A percentile compares a stretch with the other conserved stretches of the same genome.
phyloP scores from a whole-genome alignment of 768 basidiomycete species.

The Panellus pusillus region DNA sequence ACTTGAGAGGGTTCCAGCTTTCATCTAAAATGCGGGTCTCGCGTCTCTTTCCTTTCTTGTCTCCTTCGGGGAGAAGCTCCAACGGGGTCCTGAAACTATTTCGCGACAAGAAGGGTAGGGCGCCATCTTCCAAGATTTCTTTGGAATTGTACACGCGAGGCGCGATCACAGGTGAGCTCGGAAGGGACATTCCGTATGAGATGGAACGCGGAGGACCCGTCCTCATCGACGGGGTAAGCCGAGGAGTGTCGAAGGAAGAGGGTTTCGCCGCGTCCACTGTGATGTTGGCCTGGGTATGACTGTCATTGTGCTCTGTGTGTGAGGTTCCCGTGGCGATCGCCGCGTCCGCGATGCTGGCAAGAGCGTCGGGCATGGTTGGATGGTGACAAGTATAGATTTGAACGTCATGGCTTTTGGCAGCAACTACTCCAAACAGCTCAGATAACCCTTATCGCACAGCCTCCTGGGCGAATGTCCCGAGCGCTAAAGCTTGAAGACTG shows the following conservation, averaged over 20 bases:
- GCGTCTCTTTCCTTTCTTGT: slow-evolving; percentile 56
- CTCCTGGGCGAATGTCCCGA: too few relatives aligned
- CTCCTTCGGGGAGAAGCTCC: slow-evolving; percentile 31
- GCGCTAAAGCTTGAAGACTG: too few relatives aligned
- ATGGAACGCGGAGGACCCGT: slow-evolving; percentile 77
- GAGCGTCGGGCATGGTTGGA: background rate
- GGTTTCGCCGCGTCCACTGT: background rate
- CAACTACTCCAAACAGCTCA: background rate
- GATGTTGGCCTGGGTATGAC: too few relatives aligned
- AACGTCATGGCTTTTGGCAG: background rate
- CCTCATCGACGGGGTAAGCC: slow-evolving; percentile 57
- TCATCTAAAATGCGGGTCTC: slow-evolving; percentile 50
- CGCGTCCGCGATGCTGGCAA: slow-evolving; percentile 4
- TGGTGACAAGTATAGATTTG: too few relatives aligned
- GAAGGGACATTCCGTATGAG: slow-evolving; percentile 60
- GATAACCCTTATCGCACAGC: too few relatives aligned
- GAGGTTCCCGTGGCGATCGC: background rate
- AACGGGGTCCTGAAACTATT: slow-evolving; percentile 24
- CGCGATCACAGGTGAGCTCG: slow-evolving; percentile 38
- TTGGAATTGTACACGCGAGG: slow-evolving; percentile 27
- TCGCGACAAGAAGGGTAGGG: slow-evolving; percentile 3
- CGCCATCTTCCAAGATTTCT: slow-evolving; percentile 12
- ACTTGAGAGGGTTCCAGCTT: slow-evolving; percentile 52
- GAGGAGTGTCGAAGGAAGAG: slow-evolving; percentile 31
- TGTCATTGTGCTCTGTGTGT: too few relatives aligned